Base-by-base conservation (phyloP, 148 eudicot genomes). In the Rhododendron griersonianum region DNA sequence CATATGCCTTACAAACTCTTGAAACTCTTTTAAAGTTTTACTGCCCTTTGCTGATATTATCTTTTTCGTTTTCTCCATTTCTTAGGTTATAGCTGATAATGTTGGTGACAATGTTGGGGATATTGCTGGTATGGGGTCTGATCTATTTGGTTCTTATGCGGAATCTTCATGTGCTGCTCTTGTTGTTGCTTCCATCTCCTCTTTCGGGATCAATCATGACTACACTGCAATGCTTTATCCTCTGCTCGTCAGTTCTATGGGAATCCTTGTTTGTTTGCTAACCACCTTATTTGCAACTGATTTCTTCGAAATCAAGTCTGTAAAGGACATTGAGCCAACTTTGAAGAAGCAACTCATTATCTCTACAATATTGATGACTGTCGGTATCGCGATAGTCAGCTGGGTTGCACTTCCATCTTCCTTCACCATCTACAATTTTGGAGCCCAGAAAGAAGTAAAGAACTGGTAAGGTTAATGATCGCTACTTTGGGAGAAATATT, bases 121-220 rank as follows among this genome's bases (percentile, higher is more conserved):
- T 90, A 95, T 95, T 90, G 98, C 98, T 84, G 98, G 98, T 59
- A 95, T 95, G 98, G 98, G 98, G 76, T 95, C 98, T 69, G 99
- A 96, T 90, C 95, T 96, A 25, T 96, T 96, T 84, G 99, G 99
- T 45, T 96, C 99, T 21, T 96, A 94, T 89, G 99, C 99, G 7
- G 98, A 96, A 89, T 89, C 98, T 35, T 95, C 99, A 8, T 96
- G 99, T 88, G 99, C 99, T 81, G 99, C 98, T 55, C 97, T 96
- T 39, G 95, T 96, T 83, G 96, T 96, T 87, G 97, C 98, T 83
- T 95, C 98, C 48, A 94, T 95, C 83, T 95, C 98, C 11, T 95
- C 98, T 7, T 95, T 95, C 39, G 98, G 98, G 78, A 90, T 90
- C 90, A 91, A 88, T 85, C 98, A 95, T 87, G 94, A 95, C 23